phyloP scores from a whole-genome alignment of 495 filamentous ascomycete genomes.

The Parachaetomium inaequale region DNA sequence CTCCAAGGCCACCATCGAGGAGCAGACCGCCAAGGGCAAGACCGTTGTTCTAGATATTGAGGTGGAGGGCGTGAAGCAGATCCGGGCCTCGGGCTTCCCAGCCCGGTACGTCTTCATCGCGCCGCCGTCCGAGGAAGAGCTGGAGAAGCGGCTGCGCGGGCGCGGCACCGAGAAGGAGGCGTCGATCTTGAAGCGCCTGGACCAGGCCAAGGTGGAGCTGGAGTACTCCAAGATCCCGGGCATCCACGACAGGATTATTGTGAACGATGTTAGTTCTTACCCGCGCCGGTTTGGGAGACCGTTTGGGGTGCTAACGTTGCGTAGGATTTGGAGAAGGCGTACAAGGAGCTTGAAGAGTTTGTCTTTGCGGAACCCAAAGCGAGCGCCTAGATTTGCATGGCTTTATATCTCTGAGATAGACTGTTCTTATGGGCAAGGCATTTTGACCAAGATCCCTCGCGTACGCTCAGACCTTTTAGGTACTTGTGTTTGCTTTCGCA shows the following conservation, averaged over 20 bases:
- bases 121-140: slow-evolving; percentile 68
- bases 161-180: slow-evolving; percentile 82
- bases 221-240: slow-evolving; percentile 70
- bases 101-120: slow-evolving; percentile 84
- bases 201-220: slow-evolving; percentile 78
- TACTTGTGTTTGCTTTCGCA: too few relatives aligned
- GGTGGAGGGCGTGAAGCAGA: slow-evolving; percentile 98
- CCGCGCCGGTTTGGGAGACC: neutral
- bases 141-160: slow-evolving; percentile 75
- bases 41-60: slow-evolving; percentile 82
- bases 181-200: slow-evolving; percentile 66
- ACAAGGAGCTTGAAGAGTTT: slow-evolving; percentile 69
- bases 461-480: too few relatives aligned
- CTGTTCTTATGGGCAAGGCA: slow-evolving; percentile 6
- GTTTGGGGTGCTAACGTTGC: neutral
- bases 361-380: slow-evolving; percentile 36
- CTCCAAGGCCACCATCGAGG: slow-evolving; percentile 67
- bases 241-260: slow-evolving; percentile 78
- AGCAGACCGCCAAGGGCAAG: slow-evolving; percentile 64
- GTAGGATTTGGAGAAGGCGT: slow-evolving; percentile 73
- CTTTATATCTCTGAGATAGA: slow-evolving; percentile 2
- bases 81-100: slow-evolving; percentile 68
- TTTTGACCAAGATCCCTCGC: neutral
- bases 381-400: slow-evolving; percentile 1
- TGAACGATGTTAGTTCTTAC: slow-evolving; percentile 65